Evolutionary conservation across 2,329 filamentous ascomycete species (phyloP).

Genomic region (Sordariomycetes sp.): DNA sequence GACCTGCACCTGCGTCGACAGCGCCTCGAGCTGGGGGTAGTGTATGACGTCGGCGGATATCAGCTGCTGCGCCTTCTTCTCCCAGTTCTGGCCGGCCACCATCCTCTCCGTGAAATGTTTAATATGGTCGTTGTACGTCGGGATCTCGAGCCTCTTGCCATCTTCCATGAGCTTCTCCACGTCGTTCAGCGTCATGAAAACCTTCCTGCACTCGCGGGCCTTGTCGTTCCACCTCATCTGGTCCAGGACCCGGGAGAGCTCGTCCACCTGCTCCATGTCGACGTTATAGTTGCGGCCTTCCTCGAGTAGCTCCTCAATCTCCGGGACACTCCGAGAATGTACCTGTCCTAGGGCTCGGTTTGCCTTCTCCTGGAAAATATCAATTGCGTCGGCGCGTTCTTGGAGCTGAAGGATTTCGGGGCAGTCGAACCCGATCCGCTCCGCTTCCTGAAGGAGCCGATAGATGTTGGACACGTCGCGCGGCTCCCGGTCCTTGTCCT

Average conservation of each 20-base stretch:
- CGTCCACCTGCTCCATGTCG: conserved; percentile 80
- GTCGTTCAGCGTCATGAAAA: conserved; percentile 64
- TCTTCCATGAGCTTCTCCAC: conserved; percentile 70
- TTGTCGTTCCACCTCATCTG: conserved; percentile 84
- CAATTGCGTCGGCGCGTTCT: conserved; percentile 77
- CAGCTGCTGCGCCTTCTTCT: conserved; percentile 82
- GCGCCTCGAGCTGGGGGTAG: conserved; percentile 86
- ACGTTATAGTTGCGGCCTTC: conserved; percentile 82
- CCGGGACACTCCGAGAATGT: conserved; percentile 50
- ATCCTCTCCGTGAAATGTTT: conserved; percentile 66
- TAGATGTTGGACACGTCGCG: conserved; percentile 85
- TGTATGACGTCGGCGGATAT: conserved; percentile 88
- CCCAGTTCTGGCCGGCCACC: conserved; percentile 74
- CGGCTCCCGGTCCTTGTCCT: conserved; percentile 62
- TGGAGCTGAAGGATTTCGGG: conserved; percentile 78
- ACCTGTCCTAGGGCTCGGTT: conserved; percentile 58
- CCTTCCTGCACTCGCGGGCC: conserved; percentile 52
- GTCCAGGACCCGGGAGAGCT: conserved; percentile 67
- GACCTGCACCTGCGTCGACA: conserved; percentile 68
- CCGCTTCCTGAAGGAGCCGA: conserved; percentile 71
- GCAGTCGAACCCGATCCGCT: conserved; percentile 85
- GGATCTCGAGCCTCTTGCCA: conserved; percentile 66
- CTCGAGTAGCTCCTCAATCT: conserved; percentile 87
- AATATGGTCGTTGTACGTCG: conserved; percentile 71
- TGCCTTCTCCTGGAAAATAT: conserved; percentile 72